These are phyloP conservation scores for Fonticula alba DNA, from an alignment of 78 protist genomes.

Conservation along the genomic window DNA sequence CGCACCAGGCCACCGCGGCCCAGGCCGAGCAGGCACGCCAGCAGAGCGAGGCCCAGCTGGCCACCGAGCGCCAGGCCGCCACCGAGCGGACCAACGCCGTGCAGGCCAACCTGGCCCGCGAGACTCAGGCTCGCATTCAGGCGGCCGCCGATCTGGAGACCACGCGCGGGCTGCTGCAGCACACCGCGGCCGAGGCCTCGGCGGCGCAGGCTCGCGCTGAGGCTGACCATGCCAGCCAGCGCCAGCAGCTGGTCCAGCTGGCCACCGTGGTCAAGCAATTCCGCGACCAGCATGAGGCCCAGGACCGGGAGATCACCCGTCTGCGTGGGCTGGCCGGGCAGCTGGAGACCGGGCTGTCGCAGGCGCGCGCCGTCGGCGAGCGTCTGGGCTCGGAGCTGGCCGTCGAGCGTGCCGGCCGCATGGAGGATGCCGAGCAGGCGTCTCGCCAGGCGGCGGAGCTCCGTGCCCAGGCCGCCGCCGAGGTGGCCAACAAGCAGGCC, in stretches of 20 bases:
- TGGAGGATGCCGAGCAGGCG: background rate
- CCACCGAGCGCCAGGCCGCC: too few species aligned
- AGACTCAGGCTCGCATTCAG: too few species aligned
- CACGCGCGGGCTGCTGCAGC: too few species aligned
- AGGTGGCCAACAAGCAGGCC: background rate
- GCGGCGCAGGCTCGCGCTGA: too few species aligned
- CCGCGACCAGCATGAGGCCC: background rate
- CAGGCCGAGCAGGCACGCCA: background rate
- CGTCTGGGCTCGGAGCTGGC: background rate
- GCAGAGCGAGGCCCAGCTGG: too few species aligned
- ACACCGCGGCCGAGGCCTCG: too few species aligned
- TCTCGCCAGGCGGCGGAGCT: background rate
- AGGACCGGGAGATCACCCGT: background rate
- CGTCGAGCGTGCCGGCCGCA: too few species aligned
- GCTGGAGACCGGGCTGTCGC: background rate
- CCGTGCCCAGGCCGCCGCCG: background rate
- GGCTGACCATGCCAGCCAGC: too few species aligned
- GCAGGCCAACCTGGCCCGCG: too few species aligned
- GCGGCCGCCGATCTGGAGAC: too few species aligned
- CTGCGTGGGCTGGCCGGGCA: background rate
- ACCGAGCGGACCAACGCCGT: too few species aligned
- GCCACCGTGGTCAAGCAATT: background rate
- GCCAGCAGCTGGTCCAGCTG: too few species aligned
- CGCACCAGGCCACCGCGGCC: background rate
- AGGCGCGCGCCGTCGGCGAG: background rate